These are phyloP conservation scores for Cicer yamashitae DNA, from an alignment of 306 rosid species.

Conservation along the genomic window DNA sequence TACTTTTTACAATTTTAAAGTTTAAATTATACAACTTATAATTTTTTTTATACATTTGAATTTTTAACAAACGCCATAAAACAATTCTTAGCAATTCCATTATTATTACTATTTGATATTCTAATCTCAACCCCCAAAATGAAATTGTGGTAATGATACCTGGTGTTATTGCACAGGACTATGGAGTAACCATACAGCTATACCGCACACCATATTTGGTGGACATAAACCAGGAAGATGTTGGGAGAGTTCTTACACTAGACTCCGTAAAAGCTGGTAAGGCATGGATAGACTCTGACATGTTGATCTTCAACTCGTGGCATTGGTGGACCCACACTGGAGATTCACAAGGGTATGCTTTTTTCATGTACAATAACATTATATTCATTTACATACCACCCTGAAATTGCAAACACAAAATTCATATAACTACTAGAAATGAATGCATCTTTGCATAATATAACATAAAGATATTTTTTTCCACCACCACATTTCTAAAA, in stretches of 20 bases:
- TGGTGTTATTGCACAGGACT: slow-evolving; percentile 60
- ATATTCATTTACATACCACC: no score
- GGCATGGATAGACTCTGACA: slow-evolving; percentile 75
- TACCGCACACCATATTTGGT: slow-evolving; percentile 85
- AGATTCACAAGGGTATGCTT: slow-evolving; percentile 70
- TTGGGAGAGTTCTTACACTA: slow-evolving; percentile 68
- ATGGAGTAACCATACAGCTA: slow-evolving; percentile 62
- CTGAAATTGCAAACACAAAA: no score
- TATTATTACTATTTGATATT: background rate
- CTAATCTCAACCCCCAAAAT: slow-evolving; percentile 31
- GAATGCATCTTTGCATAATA: no score
- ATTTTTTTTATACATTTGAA: no score
- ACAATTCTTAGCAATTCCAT: no score
- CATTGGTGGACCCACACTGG: slow-evolving; percentile 97
- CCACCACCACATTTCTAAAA: no score
- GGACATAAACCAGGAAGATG: slow-evolving; percentile 63
- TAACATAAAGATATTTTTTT: no score
- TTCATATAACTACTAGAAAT: no score
- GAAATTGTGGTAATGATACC: slow-evolving; percentile 19
- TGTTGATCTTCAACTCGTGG: slow-evolving; percentile 91
- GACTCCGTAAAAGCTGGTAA: slow-evolving; percentile 70
- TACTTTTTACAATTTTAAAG: no score
- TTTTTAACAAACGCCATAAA: no score
- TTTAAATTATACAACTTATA: no score
- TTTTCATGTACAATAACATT: no score